A percentile compares a stretch with the other conserved stretches of the same genome.
Evolutionary conservation across 441 rosid genomes (phyloP).

Genomic region (Metrosideros polymorpha): DNA sequence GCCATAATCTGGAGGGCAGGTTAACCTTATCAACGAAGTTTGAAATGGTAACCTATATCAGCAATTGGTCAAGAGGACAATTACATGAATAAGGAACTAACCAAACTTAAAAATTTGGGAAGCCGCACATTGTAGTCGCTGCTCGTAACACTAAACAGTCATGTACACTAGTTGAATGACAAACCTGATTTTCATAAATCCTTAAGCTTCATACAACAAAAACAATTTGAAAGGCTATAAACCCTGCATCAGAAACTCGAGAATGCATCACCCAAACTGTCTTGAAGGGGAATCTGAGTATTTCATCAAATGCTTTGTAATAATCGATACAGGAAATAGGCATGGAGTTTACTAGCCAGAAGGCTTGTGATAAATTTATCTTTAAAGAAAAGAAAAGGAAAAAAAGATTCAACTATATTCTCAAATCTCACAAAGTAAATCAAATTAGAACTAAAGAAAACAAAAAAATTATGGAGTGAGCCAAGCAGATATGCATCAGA

Average conservation of each 20-base stretch:
- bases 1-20: background rate
- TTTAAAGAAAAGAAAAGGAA: background rate
- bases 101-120: background rate
- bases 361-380: background rate
- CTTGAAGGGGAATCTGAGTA: background rate
- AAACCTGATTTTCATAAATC: background rate
- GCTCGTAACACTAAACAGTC: background rate
- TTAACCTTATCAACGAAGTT: background rate
- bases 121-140: background rate
- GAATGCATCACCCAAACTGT: background rate
- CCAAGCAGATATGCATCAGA: slow-evolving; percentile 39
- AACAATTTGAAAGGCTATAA: background rate
- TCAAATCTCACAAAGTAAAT: background rate
- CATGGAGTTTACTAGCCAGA: background rate
- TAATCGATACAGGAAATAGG: background rate
- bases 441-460: background rate
- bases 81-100: background rate
- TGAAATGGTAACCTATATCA: background rate
- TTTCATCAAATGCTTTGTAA: background rate
- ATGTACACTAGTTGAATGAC: background rate
- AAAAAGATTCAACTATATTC: background rate
- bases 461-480: background rate
- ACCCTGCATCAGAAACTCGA: background rate
- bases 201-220: background rate
- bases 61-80: background rate